These are phyloP conservation scores for Golubevia sp. DNA, from an alignment of 1,284 basidiomycete genomes.

Conservation along the genomic window DNA sequence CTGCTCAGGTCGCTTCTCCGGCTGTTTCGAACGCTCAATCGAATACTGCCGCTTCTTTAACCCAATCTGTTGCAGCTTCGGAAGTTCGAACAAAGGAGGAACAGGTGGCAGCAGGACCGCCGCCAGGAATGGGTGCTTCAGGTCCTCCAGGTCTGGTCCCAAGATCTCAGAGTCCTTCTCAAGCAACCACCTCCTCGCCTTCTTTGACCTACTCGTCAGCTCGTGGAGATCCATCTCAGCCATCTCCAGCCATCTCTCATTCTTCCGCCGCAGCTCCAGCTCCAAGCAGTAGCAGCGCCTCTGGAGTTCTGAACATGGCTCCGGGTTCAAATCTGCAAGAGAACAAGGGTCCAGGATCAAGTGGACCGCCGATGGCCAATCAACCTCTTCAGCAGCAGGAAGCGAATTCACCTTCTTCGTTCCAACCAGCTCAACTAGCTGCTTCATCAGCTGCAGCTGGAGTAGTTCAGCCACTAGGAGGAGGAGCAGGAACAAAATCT, in stretches of 20 bases:
- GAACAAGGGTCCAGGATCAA: constrained; percentile 5
- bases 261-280: constrained; percentile 4
- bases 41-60: too few relatives aligned
- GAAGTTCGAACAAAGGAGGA: too few relatives aligned
- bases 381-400: too few relatives aligned
- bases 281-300: constrained; percentile 8
- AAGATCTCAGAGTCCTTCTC: constrained; percentile 62
- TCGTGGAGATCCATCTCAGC: constrained; percentile 1
- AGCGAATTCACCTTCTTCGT: constrained; percentile 3
- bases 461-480: constrained; percentile 34
- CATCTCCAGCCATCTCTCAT: constrained; percentile 5
- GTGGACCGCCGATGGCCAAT: not conserved
- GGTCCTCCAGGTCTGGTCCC: constrained; percentile 62
- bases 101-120: not conserved
- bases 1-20: too few relatives aligned
- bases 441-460: constrained; percentile 64
- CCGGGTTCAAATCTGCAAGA: constrained; percentile 9
- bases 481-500: constrained; percentile 32
- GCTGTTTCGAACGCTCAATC: too few relatives aligned
- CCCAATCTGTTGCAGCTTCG: too few relatives aligned
- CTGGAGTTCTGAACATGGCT: constrained; percentile 6
- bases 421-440: constrained; percentile 46
- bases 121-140: constrained; percentile 61
- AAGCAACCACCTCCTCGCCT: too few relatives aligned
- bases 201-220: constrained; percentile 1